Evolutionary conservation across 1,139 yeast genomes (phyloP), one percentile per base, ranked within the genome.

Genomic region (Candida glucosophila): DNA sequence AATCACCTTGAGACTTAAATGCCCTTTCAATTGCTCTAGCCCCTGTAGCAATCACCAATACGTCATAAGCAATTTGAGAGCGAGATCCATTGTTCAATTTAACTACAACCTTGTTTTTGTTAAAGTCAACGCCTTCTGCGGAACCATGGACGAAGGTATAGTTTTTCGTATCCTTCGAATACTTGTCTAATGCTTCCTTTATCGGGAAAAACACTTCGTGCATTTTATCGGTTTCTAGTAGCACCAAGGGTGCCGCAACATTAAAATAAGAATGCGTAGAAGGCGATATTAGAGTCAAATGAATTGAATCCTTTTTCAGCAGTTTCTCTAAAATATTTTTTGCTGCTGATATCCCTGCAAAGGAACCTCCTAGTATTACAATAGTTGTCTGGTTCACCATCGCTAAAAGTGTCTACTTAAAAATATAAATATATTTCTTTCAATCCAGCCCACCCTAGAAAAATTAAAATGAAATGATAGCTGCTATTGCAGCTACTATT

Each of bases 291-390:
- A 37, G 10, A 3, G 29, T 30, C 5, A 46, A 18, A 7, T 31
- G 17, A 7, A 22, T 13, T n/a, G n/a, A n/a, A n/a, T n/a, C n/a
- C 3, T 15, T 7, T 12, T 29, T 25, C 12, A 12, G 12, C 5
- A 12, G 12, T 12, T 24, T 32, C n/a, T 33, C 28, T 12, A 40
- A 31, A 5, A 47, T 24, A 2, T 36, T 31, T 16, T 44, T 45
- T 6, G 50, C 47, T 4, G 60, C 58, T 5, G 25, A 20, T 9
- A 45, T 32, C 4, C 50, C 65, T 4, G 57, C 59, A 30, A 37
- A 56, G 2, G 61, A 57, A 3, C 55, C 61, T 6, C 65, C 65
- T 12, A 58, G 37, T n/a, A 58, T 48, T 3, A 55, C 49, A 12
- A 55, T n/a, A n/a, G n/a, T n/a, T n/a, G n/a, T n/a, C n/a, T n/a